Evolutionary conservation across 2,329 filamentous ascomycete species (phyloP), one percentile per base, ranked within the genome.

Genomic region (Alternaria sp.): DNA sequence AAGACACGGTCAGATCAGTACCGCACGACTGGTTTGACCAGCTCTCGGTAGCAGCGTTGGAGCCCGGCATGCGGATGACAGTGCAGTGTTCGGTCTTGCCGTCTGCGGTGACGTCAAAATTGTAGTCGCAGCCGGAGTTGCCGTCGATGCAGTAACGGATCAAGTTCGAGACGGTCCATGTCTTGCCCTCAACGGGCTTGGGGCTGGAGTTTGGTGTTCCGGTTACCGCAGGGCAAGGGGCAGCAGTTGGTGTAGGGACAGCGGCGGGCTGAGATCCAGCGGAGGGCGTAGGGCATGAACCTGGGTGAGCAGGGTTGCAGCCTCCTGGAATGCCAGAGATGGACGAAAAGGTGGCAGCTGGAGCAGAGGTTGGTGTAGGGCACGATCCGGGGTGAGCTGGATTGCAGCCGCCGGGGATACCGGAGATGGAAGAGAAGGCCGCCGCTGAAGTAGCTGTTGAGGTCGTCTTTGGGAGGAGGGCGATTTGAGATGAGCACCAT

Each of bases 81-180:
- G 64, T 69, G 59, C 66, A 69, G 13, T 57, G 61, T 45, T 69
- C 54, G 6, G 67, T 64, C 23, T 65, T 61, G 60, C 65, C 55
- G 13, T 65, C 23, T 19, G 62, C 60, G 12, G 55, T 56, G n/a
- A 67, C 21, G 28, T 56, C 56, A 13, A 69, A 69, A 54, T 69
- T 67, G 60, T 69, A 69, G 54, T 69, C 67, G 60, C 67, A 69
- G 23, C 67, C 62, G 2, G 62, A 54, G 58, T 69, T 69, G 43
- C 45, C 65, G 19, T 63, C 57, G 25, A 54, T 36, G 51, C 67
- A 69, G 56, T 69, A 67, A 15, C 67, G 67, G 40, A 15, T 66
- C 7, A 67, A 25, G 50, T 60, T 55, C 17, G 64, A 23, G 19
- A 69, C 52, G 13, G 65, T 43, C 67, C 67, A 69, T 17, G 67